Conservation (phyloP, 2,329 filamentous ascomycete species). For the Verticillium nonalfalfae region DNA sequence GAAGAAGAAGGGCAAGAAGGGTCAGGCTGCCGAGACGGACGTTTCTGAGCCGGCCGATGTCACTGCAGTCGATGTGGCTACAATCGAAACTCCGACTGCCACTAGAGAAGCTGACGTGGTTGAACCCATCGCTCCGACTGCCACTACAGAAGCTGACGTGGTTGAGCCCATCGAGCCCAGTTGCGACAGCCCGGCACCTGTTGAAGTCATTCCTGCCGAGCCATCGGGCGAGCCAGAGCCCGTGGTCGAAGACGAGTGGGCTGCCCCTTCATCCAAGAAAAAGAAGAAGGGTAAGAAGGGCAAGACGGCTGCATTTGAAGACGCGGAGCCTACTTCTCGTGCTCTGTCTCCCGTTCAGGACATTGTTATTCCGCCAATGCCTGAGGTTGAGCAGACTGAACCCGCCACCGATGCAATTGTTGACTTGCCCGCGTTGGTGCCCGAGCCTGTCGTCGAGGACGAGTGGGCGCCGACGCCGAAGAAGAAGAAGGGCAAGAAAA, state of each 20-base stretch:
- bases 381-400: neutral
- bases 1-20: conserved; percentile 20
- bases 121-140: neutral
- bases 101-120: neutral
- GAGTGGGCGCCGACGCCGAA: conserved; percentile 7
- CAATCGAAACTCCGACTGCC: too few relatives aligned
- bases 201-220: neutral
- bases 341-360: neutral
- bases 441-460: conserved; percentile 2
- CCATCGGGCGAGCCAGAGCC: neutral
- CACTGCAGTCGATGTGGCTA: neutral
- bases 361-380: neutral
- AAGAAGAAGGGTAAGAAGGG: conserved; percentile 19
- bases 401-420: neutral
- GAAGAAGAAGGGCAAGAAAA: conserved; percentile 20
- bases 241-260: conserved; percentile 10
- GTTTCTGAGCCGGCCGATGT: neutral
- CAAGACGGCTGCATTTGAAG: neutral
- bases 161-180: neutral
- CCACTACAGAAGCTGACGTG: neutral
- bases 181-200: neutral
- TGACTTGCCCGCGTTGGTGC: neutral
- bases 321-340: neutral
- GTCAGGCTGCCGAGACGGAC: neutral
- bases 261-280: conserved; percentile 10